These are phyloP conservation scores for Ilex asprella DNA, from an alignment of 257 asterid genomes.

Conservation along the genomic window DNA sequence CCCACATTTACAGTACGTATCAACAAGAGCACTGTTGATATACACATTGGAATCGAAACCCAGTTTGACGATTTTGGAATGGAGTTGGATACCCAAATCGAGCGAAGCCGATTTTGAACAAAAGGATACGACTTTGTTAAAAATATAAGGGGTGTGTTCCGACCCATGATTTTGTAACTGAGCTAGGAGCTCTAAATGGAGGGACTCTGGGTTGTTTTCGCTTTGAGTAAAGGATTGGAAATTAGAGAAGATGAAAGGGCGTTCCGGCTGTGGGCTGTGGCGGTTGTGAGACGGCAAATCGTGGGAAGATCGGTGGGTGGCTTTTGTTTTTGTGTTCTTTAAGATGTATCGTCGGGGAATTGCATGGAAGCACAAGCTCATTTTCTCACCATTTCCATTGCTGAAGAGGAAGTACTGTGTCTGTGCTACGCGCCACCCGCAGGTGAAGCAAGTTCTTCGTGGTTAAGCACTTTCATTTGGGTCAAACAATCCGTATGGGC, in stretches of 20 bases:
- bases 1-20: conserved; percentile 40
- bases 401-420: too few relatives aligned
- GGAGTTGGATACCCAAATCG: conserved; percentile 38
- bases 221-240: conserved; percentile 2
- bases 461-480: too few relatives aligned
- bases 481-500: too few relatives aligned
- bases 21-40: conserved; percentile 39
- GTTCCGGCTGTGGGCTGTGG: conserved; percentile 3
- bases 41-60: conserved; percentile 43
- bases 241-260: conserved; percentile 12
- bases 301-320: conserved; percentile 12
- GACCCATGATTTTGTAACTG: conserved; percentile 21
- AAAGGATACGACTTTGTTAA: conserved; percentile 37
- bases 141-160: conserved; percentile 20
- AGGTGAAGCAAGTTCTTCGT: too few relatives aligned
- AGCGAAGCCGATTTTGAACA: conserved; percentile 29
- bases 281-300: conserved; percentile 7
- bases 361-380: conserved; percentile 17
- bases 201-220: conserved; percentile 1
- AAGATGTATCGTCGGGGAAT: conserved; percentile 8
- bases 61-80: conserved; percentile 32
- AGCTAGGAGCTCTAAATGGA: conserved; percentile 13
- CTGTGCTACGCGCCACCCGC: too few relatives aligned
- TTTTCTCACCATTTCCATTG: conserved; percentile 5
- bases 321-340: neutral